phyloP scores from a whole-genome alignment of 345 rosid genomes.

The Bretschneidera sinensis region DNA sequence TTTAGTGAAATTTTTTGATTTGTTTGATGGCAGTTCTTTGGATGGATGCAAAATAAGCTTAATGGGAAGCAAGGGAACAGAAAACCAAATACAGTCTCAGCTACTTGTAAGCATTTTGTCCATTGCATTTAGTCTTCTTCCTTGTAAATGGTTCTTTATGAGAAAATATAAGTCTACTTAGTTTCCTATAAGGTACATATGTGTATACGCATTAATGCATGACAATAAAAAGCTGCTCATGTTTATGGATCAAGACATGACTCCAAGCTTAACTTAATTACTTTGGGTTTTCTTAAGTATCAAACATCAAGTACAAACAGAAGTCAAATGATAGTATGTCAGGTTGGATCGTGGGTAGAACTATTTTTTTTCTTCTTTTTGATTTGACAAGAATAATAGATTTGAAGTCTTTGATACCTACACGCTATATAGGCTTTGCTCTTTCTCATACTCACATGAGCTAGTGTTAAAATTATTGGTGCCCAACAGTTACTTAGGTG shows the following conservation, averaged over 20 bases:
- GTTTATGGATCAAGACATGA: conserved; percentile 22
- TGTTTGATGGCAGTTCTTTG: conserved; percentile 55
- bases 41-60: conserved; percentile 90
- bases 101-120: conserved; percentile 50
- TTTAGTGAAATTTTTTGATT: too few species aligned
- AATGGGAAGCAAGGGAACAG: conserved; percentile 49
- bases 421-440: not conserved
- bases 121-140: not conserved
- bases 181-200: not conserved
- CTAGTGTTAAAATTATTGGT: not conserved
- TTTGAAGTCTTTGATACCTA: too few species aligned
- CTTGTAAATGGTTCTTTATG: not conserved
- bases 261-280: too few species aligned
- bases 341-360: too few species aligned
- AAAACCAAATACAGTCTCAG: conserved; percentile 37
- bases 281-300: too few species aligned
- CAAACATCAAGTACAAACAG: too few species aligned
- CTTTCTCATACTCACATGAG: conserved; percentile 4
- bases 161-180: not conserved
- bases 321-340: too few species aligned
- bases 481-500: not conserved
- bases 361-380: too few species aligned
- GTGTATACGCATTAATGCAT: conserved; percentile 7
- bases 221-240: not conserved
- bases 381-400: too few species aligned